Percentiles rank a stretch among this genome's conserved stretches.
phyloP scores from a whole-genome alignment of 345 rosid species.

The Cardiospermum halicacabum region DNA sequence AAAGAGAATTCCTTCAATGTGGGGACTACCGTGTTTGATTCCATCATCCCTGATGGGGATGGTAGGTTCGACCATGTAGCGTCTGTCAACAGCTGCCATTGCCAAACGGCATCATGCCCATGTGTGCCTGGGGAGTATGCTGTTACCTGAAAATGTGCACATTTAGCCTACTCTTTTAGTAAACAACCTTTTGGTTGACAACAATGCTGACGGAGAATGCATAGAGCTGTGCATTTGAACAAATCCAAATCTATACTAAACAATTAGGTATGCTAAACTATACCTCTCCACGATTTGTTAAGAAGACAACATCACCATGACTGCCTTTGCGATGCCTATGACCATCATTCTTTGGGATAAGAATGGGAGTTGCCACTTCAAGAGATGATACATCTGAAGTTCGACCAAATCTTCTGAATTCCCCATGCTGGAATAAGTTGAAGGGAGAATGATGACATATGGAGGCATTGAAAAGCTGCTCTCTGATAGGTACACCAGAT shows the following conservation, averaged over 20 bases:
- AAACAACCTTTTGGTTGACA: not conserved
- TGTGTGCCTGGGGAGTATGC: constrained; percentile 81
- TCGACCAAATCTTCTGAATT: constrained; percentile 64
- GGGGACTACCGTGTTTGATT: constrained; percentile 67
- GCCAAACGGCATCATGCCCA: constrained; percentile 75
- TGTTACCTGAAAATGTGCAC: constrained; percentile 55
- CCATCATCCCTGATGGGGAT: constrained; percentile 85
- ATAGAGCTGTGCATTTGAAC: not conserved
- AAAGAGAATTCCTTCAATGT: constrained; percentile 74
- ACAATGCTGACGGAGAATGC: not conserved
- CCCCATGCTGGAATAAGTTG: constrained; percentile 81
- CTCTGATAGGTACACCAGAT: constrained; percentile 91
- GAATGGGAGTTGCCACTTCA: constrained; percentile 96
- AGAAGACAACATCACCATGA: constrained; percentile 87
- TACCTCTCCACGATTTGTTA: constrained; percentile 99
- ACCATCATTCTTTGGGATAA: constrained; percentile 79
- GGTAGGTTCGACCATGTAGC: constrained; percentile 98
- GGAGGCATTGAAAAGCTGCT: constrained; percentile 93
- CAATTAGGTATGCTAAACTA: constrained; percentile 3
- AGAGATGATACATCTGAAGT: constrained; percentile 52
- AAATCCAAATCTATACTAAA: not conserved
- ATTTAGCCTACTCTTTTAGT: not conserved
- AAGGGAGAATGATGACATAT: constrained; percentile 83
- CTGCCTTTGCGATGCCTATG: constrained; percentile 79
- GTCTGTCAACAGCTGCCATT: constrained; percentile 74